Evolutionary conservation across 345 rosid genomes (phyloP), one percentile per base, ranked within the genome.

Genomic region (Tarenaya hassleriana): DNA sequence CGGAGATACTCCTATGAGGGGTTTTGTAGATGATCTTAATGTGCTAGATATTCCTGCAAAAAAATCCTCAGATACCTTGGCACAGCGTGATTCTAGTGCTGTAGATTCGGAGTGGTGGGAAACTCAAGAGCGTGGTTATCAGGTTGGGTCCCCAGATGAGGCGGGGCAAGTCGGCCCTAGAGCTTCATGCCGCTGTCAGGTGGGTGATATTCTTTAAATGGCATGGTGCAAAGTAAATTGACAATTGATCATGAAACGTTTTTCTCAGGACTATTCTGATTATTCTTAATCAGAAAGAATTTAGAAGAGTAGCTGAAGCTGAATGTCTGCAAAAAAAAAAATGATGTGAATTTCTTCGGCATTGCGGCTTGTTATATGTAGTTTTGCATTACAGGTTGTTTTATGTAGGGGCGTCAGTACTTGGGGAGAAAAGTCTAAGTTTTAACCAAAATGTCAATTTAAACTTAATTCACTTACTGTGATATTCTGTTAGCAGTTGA

Each of bases 151-250:
- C 34, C 54, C 61, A 37, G 81, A 83, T 71, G 89, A 78, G 47
- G 58, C 64, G 52, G 94, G 95, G 69, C 86, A 88, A 76, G 92
- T 86, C 19, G 97, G 97, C 64, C 95, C 97, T 16, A 81, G 83
- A 56, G 52, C 82, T 58, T 79, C 99, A 52, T 94, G 99, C 69
- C 83, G 52, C 48, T 94, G 99, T 78, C 97, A 94, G 95, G 99
- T 94, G 57, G 44, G 84, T 72, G 69, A 31, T 34, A 24, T 5
- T 24, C 29, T 24, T 24, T 24, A 24, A 24, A 24, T 24, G 29
- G 29, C 29, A 24, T 24, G 5, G 29, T 24, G 3, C 2, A 5
- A 24, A 24, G 2, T 5, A 24, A 24, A 24, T 24, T 24, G 29
- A 5, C 29, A 2, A 2, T 24, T 24, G 3, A 24, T 24, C 2